Evolutionary conservation across 768 basidiomycete species (phyloP), one percentile per base, ranked within the genome.

Genomic region (Sporobolomyces pararoseus): DNA sequence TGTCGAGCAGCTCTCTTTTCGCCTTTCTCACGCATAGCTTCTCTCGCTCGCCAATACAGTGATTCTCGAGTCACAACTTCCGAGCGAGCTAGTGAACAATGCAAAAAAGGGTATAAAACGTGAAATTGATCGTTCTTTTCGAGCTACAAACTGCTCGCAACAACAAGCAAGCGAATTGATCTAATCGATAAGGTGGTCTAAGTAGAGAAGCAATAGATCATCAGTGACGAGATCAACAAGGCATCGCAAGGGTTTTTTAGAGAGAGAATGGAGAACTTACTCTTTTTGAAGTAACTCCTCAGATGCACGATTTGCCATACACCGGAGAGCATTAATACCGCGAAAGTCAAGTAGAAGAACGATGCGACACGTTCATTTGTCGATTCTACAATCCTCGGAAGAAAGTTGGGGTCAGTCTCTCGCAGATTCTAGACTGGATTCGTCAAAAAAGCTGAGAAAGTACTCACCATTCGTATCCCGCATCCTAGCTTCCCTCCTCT

Each of bases 261-360:
- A 35, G 34, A 19, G n/a, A n/a, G 10, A 7, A 19, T 17, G n/a
- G 23, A 19, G 19, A 23, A 70, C 72, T 39, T 35, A 73, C 72
- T 74, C 73, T 68, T 70, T 47, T 91, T 93, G 86, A 98, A 97
- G 86, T 89, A 98, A 9, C 91, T 85, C 53, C 93, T 86, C 19
- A 99, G 83, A 78, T 98, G 95, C 78, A 96, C 81, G 52, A 99
- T 89, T 81, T 97, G 93, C 96, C 95, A 99, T 51, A 84, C 84
- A 10, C 96, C 94, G 44, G 97, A 83, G 32, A 83, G 85, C 37
- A 91, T 79, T 52, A 97, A 85, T 12, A 89, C 86, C 54, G 87
- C 27, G 69, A 96, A 84, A 17, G 91, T 89, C 79, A 98, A 87
- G 84, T 91, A 88, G 1, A 90, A 90, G 81, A 99, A 98, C 76